Evolutionary conservation across 805 yeast species (phyloP), one percentile per base, ranked within the genome.

Genomic region (Yarrowia divulgata): DNA sequence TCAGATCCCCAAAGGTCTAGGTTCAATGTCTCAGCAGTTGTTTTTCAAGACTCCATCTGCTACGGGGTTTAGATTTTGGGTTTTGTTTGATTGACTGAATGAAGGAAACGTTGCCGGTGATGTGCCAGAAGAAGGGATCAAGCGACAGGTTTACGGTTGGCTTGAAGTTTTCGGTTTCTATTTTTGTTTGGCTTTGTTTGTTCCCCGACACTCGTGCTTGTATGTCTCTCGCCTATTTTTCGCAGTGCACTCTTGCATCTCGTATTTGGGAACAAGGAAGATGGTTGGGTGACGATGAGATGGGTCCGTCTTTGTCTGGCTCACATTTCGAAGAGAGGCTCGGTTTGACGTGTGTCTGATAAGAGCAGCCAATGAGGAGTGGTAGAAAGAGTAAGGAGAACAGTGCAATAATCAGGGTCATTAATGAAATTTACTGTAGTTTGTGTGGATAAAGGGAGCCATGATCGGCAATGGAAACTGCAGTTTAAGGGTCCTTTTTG

Each of bases 291-390:
- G 19, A 49, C 54, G 57, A 52, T 52, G 57, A 52, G 57, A 52
- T 18, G 40, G 57, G 29, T 19, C n/a, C 23, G 19, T 18, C 55
- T 50, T 50, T 50, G 55, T 50, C 14, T 10, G 39, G 19, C 3
- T 32, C 18, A 48, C 52, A 29, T 46, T 46, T 19, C 29, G 52
- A 3, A 5, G 7, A 40, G 1, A 6, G 18, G 13, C 9, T 23
- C 35, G 3, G 42, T 16, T 29, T 50, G 55, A 50, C 55, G 18
- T 32, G 40, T 50, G 57, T 52, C 42, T 52, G 57, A 52, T 52
- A 52, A 52, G 57, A 52, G 57, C 10, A 34, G 57, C 57, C 57
- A 52, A 52, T 52, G 19, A 49, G 57, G 57, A 35, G 55, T 4
- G 55, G 23, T 8, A 14, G 8, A 7, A 7, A 4, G 29, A 23